A percentile compares a stretch with the other conserved stretches of the same genome.
Conservation (phyloP, 306 rosid species). For the cucumber (Cucumis sativus) region DNA sequence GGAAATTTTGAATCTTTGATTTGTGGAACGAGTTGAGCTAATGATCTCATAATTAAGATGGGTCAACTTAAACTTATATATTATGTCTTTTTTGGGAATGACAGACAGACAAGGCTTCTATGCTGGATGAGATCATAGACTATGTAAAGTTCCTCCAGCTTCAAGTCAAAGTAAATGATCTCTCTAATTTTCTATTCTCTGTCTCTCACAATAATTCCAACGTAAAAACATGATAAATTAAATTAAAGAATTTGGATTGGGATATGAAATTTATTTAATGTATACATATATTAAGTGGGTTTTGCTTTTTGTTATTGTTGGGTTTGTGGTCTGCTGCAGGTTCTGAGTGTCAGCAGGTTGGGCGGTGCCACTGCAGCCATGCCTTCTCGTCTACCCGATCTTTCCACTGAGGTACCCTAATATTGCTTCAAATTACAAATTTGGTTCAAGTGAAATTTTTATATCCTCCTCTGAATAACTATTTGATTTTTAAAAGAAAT, state of each 20-base stretch:
- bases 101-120: slow-evolving; percentile 36
- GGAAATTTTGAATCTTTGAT: no score
- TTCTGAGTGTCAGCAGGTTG: slow-evolving; percentile 20
- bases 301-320: not conserved
- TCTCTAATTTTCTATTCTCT: not conserved
- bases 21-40: no score
- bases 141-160: slow-evolving; percentile 35
- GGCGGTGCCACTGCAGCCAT: slow-evolving; percentile 15
- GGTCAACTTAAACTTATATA: no score
- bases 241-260: not conserved
- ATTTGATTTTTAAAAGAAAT: no score
- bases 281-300: not conserved
- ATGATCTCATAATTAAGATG: no score
- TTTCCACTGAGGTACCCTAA: slow-evolving; percentile 3
- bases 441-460: no score
- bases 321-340: slow-evolving; percentile 18
- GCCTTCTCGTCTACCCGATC: slow-evolving; percentile 2
- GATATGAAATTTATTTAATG: not conserved
- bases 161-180: slow-evolving; percentile 28
- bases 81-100: not conserved
- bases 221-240: not conserved
- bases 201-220: not conserved
- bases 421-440: not conserved
- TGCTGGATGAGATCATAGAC: slow-evolving; percentile 42
- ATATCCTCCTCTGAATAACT: no score